These are phyloP conservation scores for Elongisporangium senticosum DNA, from an alignment of 352 stramenopile species.

Conservation along the genomic window DNA sequence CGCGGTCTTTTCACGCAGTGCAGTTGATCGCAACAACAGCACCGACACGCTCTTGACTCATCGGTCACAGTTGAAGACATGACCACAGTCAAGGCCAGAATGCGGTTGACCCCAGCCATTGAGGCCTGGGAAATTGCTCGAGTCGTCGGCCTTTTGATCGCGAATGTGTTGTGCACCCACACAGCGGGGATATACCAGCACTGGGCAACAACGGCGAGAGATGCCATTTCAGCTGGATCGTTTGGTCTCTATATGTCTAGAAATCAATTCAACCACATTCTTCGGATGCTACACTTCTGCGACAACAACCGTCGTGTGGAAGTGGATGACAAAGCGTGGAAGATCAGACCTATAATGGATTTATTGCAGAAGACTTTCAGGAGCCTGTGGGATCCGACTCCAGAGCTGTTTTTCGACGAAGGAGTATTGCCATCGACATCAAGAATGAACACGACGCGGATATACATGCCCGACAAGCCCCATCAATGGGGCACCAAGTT, in stretches of 20 bases:
- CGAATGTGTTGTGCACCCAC: neutral
- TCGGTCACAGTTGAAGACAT: too few species aligned
- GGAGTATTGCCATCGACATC: neutral
- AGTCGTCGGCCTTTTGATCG: neutral
- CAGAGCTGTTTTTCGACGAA: neutral
- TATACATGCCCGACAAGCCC: constrained; percentile 4
- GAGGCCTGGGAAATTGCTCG: neutral
- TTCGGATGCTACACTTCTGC: neutral
- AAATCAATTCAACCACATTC: neutral
- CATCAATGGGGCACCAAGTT: constrained; percentile 1
- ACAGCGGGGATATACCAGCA: neutral
- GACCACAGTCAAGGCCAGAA: too few species aligned
- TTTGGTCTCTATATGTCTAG: neutral
- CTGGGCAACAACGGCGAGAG: neutral
- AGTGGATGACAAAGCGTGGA: neutral
- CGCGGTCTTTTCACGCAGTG: too few species aligned
- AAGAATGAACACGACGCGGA: neutral
- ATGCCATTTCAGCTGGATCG: neutral
- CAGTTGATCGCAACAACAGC: too few species aligned
- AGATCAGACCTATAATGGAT: neutral
- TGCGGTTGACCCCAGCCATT: too few species aligned
- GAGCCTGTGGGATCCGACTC: neutral
- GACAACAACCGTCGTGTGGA: neutral
- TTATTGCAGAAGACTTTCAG: neutral
- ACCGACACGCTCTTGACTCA: too few species aligned